These are phyloP conservation scores for Sphenostylis stenocarpa DNA, from an alignment of 306 rosid species.

Conservation along the genomic window DNA sequence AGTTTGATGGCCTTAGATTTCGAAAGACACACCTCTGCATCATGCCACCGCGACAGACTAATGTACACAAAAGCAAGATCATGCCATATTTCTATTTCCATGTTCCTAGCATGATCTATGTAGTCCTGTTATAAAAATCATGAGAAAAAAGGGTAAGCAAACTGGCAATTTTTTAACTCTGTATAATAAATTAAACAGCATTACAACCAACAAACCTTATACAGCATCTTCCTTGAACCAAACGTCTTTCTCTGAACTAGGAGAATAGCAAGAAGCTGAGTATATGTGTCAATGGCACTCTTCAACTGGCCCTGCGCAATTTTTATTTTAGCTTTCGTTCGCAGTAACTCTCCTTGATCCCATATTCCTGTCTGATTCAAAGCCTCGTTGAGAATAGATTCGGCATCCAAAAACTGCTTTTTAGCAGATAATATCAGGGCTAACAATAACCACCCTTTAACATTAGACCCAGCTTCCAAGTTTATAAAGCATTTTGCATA, in stretches of 20 bases:
- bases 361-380: constrained; percentile 87
- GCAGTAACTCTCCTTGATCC: constrained; percentile 85
- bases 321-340: constrained; percentile 85
- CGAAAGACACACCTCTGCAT: constrained; percentile 77
- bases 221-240: constrained; percentile 51
- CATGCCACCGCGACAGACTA: constrained; percentile 68
- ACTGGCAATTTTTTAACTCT: constrained; percentile 15
- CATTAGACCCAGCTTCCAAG: constrained; percentile 66
- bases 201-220: constrained; percentile 50
- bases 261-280: constrained; percentile 75
- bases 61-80: constrained; percentile 76
- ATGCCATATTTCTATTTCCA: constrained; percentile 86
- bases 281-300: constrained; percentile 66
- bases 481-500: constrained; percentile 61
- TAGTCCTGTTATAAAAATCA: constrained; percentile 48
- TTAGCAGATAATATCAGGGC: constrained; percentile 85
- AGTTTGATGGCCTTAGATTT: constrained; percentile 71
- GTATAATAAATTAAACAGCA: constrained; percentile 18
- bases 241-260: constrained; percentile 75
- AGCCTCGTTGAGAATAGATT: constrained; percentile 71
- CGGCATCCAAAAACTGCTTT: constrained; percentile 67
- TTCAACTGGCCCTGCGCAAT: constrained; percentile 69
- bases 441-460: constrained; percentile 76
- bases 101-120: constrained; percentile 50
- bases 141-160: constrained; percentile 8